Conservation (phyloP, 768 basidiomycete genomes). For the Pulveroboletus sp. region DNA sequence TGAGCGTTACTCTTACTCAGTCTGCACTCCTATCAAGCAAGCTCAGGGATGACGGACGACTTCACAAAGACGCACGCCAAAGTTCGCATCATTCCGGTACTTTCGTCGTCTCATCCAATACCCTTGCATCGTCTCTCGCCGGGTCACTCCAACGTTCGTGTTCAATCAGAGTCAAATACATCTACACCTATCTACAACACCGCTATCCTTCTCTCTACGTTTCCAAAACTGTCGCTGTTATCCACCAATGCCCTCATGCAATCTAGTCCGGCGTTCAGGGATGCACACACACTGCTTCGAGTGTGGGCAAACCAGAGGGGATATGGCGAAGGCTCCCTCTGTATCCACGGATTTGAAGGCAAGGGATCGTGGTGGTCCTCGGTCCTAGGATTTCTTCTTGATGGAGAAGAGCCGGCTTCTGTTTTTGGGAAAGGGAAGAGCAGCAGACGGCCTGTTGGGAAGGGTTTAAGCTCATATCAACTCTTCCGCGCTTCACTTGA, state of each 20-base stretch:
- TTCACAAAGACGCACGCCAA: slow-evolving; percentile 67
- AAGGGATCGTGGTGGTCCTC: slow-evolving; percentile 67
- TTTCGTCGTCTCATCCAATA: slow-evolving; percentile 59
- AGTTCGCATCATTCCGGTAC: slow-evolving; percentile 70
- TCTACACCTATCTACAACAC: slow-evolving; percentile 82
- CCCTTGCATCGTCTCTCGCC: slow-evolving; percentile 69
- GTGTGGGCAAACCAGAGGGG: slow-evolving; percentile 91
- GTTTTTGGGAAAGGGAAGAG: slow-evolving; percentile 22
- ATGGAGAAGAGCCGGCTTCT: slow-evolving; percentile 56
- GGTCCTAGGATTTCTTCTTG: slow-evolving; percentile 54
- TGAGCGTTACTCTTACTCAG: slow-evolving; percentile 32
- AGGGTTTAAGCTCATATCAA: slow-evolving; percentile 86
- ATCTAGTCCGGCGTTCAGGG: slow-evolving; percentile 54
- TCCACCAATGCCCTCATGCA: slow-evolving; percentile 49
- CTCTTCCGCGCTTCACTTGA: slow-evolving; percentile 82
- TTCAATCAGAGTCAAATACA: slow-evolving; percentile 30
- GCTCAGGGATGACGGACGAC: slow-evolving; percentile 50
- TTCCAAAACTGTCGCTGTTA: slow-evolving; percentile 35
- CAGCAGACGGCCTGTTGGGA: slow-evolving; percentile 59
- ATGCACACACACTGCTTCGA: slow-evolving; percentile 75
- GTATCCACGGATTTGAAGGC: slow-evolving; percentile 67
- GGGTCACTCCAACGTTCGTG: slow-evolving; percentile 62
- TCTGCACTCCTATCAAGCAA: slow-evolving; percentile 2
- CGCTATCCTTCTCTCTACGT: slow-evolving; percentile 50
- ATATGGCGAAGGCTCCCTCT: slow-evolving; percentile 57